Percentiles rank a stretch among this genome's conserved stretches.
These are phyloP conservation scores for Aspergillus ostianus DNA, from an alignment of 495 filamentous ascomycete genomes.

Conservation along the genomic window DNA sequence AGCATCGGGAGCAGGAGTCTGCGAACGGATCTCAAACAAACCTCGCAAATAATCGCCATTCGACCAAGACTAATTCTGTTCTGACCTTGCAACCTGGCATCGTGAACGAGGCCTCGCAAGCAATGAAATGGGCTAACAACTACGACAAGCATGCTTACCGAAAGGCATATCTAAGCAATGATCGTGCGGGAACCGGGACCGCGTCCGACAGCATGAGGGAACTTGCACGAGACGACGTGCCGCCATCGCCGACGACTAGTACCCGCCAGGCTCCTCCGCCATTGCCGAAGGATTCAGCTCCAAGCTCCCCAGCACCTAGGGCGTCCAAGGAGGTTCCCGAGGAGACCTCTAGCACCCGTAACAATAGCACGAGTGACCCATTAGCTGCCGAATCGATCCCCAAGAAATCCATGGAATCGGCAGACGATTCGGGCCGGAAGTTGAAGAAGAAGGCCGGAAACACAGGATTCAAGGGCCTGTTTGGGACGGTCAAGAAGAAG, in stretches of 20 bases:
- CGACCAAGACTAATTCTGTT: slow-evolving; percentile 81
- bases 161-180: slow-evolving; percentile 74
- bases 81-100: slow-evolving; percentile 86
- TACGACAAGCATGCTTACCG: slow-evolving; percentile 79
- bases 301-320: slow-evolving; percentile 8
- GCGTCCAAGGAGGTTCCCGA: slow-evolving; percentile 11
- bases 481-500: slow-evolving; percentile 45
- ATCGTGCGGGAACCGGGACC: slow-evolving; percentile 63
- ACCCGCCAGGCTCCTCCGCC: slow-evolving; percentile 30
- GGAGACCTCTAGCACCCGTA: slow-evolving; percentile 5
- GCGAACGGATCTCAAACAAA: slow-evolving; percentile 32
- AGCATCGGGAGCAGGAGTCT: slow-evolving; percentile 55
- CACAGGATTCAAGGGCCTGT: slow-evolving; percentile 48
- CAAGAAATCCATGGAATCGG: slow-evolving; percentile 29
- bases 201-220: slow-evolving; percentile 24
- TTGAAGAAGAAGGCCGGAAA: slow-evolving; percentile 49
- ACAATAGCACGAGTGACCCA: slow-evolving; percentile 19
- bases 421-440: slow-evolving; percentile 36
- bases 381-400: slow-evolving; percentile 24
- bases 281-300: slow-evolving; percentile 26
- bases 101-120: slow-evolving; percentile 81
- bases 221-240: slow-evolving; percentile 12
- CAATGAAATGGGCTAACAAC: slow-evolving; percentile 85
- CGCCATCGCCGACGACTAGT: slow-evolving; percentile 20
- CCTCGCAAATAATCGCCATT: slow-evolving; percentile 45